Base-by-base conservation (phyloP, 176 grass and related monocot genomes). In the Alopecurus myosuroides region DNA sequence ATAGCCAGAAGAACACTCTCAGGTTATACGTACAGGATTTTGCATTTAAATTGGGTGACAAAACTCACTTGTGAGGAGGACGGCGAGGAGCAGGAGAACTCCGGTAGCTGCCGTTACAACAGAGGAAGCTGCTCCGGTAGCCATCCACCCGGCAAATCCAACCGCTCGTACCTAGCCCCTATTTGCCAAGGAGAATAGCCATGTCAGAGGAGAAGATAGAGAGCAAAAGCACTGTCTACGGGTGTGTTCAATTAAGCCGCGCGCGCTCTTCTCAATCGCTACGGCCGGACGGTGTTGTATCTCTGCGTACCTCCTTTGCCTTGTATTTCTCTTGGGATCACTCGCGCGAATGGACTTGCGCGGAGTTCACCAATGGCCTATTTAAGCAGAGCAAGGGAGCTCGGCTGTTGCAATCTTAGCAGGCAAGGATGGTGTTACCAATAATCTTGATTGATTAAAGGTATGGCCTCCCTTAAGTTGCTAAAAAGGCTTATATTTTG, bases 11-110 rank as follows among this genome's bases (percentile, higher is more conserved):
- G 64, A 69, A 11, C n/a, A n/a, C 12, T 39, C 40, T n/a, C 64
- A 13, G 22, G 5, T 29, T 72, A 51, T 12, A 4, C 26, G 39
- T 15, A n/a, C 42, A 23, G 3, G 35, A 34, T 46, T 12, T 15
- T 31, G 19, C 52, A 10, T 18, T 25, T 9, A 65, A 45, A 31
- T 31, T 5, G 69, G n/a, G n/a, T n/a, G n/a, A 13, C 11, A 2
- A 6, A 82, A 37, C 79, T 42, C 50, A 88, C 86, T 64, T 31
- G 81, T 20, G 1, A 85, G 82, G 34, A 89, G 67, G 79, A 70
- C 10, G 39, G 28, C 28, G 36, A 82, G 26, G 35, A 67, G 0
- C n/a, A 88, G 67, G 56, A 84, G 44, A 7, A 45, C 63, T 70
- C n/a, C 29, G 76, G 68, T 36, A 1, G 48, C 61, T n/a, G n/a